Evolutionary conservation across 202 grass and related monocot species (phyloP), one percentile per base, ranked within the genome.

Genomic region (Zoysia matrella): DNA sequence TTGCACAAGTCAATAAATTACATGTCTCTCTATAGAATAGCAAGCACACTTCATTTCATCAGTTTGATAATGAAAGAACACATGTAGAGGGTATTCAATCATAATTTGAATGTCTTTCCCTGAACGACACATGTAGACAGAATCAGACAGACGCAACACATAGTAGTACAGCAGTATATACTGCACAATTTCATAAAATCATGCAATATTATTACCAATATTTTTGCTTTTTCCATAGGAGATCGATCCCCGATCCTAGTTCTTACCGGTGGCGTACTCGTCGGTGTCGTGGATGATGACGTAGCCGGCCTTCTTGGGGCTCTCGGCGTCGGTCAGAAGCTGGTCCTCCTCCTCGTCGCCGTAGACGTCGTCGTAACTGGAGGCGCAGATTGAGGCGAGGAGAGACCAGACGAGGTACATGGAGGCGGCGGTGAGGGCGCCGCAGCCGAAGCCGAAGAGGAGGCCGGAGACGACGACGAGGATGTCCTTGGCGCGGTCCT

Each of bases 401-500:
- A 91, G 86, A 56, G 88, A 89, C 69, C 91, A 93, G 57, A 90
- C 74, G 80, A 95, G 84, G 82, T 93, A 98, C 90, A 98, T 88
- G 80, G 90, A 86, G 1, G 92, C 95, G n/a, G 90, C 95, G 57
- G 90, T 94, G 69, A 97, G 92, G 62, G 95, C 90, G 14, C 92
- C 95, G 54, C 86, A 97, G 74, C 90, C 88, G 82, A 97, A 91
- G 3, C 95, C 92, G 53, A 97, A 97, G 76, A 98, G 87, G 62
- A 95, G 90, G 13, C 90, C 83, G 40, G 92, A 84, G 80, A 92
- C 90, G 60, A 98, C 88, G 64, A 94, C 92, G 77, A 98, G 90
- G 83, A 95, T 98, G 79, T 95, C 92, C 84, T 92, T 88, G 54
- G 92, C 87, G 56, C 95, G 90, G 12, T 95, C 95, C 88, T 91